A percentile compares a stretch with the other conserved stretches of the same genome.
Evolutionary conservation across 2,329 filamentous ascomycete species (phyloP).

Genomic region (Proliferodiscus dingleyae): DNA sequence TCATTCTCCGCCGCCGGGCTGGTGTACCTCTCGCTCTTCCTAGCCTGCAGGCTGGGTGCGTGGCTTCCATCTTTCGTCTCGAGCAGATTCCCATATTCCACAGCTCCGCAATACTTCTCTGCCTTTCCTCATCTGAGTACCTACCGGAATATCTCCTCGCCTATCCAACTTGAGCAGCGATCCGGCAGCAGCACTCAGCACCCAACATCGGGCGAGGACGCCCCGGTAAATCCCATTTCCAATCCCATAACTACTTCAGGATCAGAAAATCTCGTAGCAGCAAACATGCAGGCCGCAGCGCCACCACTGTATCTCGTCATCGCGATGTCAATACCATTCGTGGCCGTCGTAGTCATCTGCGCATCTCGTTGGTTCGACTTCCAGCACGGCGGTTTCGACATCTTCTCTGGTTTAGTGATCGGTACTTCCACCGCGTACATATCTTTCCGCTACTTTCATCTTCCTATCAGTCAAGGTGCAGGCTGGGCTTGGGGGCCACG

Average conservation of each 20-base stretch:
- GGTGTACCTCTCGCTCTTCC: constrained; percentile 80
- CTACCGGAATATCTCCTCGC: constrained; percentile 21
- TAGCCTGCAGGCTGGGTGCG: constrained; percentile 77
- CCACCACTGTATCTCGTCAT: constrained; percentile 76
- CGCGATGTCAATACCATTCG: constrained; percentile 66
- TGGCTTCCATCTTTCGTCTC: constrained; percentile 59
- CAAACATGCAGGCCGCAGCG: constrained; percentile 70
- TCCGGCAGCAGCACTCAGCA: neutral
- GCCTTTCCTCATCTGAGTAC: constrained; percentile 68
- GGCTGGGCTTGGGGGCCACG: constrained; percentile 89
- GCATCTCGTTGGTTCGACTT: constrained; percentile 83
- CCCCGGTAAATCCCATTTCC: too few species aligned
- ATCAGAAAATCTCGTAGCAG: too few species aligned
- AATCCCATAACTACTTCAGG: too few species aligned
- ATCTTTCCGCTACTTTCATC: constrained; percentile 79
- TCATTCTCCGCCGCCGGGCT: constrained; percentile 75
- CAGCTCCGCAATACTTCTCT: constrained; percentile 51
- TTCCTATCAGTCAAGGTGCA: constrained; percentile 71
- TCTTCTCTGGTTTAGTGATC: constrained; percentile 77
- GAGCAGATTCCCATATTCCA: constrained; percentile 42
- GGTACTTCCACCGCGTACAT: constrained; percentile 68
- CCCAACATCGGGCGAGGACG: constrained; percentile 23
- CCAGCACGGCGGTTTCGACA: constrained; percentile 88
- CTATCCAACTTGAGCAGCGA: constrained; percentile 26
- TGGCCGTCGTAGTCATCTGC: constrained; percentile 73